Percentiles rank a stretch among this genome's conserved stretches.
phyloP scores from a whole-genome alignment of 345 rosid species.

The Kernera saxatilis region DNA sequence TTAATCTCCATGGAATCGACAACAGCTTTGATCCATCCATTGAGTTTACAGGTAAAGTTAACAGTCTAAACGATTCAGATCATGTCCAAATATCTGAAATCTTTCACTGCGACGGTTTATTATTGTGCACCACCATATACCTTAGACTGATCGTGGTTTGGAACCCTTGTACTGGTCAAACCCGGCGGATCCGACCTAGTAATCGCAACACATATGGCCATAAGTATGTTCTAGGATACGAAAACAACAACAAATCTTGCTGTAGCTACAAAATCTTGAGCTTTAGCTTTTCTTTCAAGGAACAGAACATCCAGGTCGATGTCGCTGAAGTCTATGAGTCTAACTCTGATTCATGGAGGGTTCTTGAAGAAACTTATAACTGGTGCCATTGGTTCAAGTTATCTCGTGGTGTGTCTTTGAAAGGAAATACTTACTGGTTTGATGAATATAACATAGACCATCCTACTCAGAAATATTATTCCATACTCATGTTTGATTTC shows the following conservation, averaged over 20 bases:
- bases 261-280: not conserved
- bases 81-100: not conserved
- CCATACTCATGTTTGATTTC: not conserved
- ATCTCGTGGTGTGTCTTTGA: not conserved
- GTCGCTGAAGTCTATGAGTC: not conserved
- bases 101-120: not conserved
- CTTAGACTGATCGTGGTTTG: not conserved
- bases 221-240: not conserved
- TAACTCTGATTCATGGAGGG: not conserved
- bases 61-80: not conserved
- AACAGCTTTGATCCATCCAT: not conserved
- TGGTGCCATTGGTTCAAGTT: not conserved
- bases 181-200: not conserved
- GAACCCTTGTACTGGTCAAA: not conserved
- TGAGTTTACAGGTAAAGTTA: not conserved
- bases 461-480: no score
- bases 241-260: not conserved
- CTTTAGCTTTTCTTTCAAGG: not conserved
- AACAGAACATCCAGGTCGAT: no score
- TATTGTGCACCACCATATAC: not conserved
- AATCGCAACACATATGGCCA: not conserved
- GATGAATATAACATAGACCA: not conserved
- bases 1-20: not conserved
- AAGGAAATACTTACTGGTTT: not conserved
- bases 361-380: not conserved